These are phyloP conservation scores for Lanmaoa pseudosensibilis DNA, from an alignment of 768 basidiomycete species.

Conservation along the genomic window DNA sequence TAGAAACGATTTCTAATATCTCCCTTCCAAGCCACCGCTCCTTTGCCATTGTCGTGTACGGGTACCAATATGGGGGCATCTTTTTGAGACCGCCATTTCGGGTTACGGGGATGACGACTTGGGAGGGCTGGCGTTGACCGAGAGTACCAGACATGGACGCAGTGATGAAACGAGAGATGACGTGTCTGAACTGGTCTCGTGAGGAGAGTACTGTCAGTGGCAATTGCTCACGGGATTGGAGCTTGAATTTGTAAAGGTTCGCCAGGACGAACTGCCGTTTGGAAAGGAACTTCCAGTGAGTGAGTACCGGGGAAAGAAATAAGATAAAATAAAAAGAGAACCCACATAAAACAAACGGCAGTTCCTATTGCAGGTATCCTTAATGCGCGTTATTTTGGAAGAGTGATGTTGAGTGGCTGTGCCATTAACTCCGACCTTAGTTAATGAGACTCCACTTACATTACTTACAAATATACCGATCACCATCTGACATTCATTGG, in stretches of 20 bases:
- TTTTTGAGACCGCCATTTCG: constrained; percentile 61
- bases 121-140: constrained; percentile 28
- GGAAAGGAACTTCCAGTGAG: constrained; percentile 18
- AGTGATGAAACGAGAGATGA: constrained; percentile 52
- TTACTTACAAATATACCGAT: no score
- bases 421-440: not conserved
- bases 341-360: constrained; percentile 26
- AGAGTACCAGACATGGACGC: constrained; percentile 44
- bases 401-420: constrained; percentile 12
- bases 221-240: constrained; percentile 31
- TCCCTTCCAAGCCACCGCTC: constrained; percentile 86
- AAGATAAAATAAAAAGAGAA: not conserved
- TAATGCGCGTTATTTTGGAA: constrained; percentile 23
- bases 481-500: no score
- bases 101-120: constrained; percentile 16
- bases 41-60: constrained; percentile 92
- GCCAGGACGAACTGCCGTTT: constrained; percentile 33
- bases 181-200: constrained; percentile 56
- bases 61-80: constrained; percentile 87
- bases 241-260: constrained; percentile 26
- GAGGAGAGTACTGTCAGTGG: constrained; percentile 50
- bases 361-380: constrained; percentile 20
- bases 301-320: not conserved
- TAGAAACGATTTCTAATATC: constrained; percentile 87
- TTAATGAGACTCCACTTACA: no score